Evolutionary conservation across 164 flowering plant genomes (phyloP).

Genomic region (Macadamia integrifolia): DNA sequence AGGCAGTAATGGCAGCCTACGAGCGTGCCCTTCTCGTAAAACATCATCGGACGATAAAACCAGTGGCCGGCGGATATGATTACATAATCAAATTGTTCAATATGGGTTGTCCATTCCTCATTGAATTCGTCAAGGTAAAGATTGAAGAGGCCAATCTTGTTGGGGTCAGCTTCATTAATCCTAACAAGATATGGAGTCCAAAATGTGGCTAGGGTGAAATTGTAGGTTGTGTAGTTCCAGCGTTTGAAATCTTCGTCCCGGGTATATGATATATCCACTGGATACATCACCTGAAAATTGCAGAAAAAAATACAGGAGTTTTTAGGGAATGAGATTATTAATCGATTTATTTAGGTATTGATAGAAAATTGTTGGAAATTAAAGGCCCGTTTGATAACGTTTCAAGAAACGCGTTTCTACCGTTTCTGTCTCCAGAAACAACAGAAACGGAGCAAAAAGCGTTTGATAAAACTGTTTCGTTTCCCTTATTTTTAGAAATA

Average conservation of each 20-base stretch:
- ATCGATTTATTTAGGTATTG: too few relatives aligned
- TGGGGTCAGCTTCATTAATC: conserved; percentile 30
- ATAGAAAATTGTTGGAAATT: too few relatives aligned
- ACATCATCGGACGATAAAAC: conserved; percentile 47
- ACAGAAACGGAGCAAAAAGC: too few relatives aligned
- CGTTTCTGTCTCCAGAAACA: too few relatives aligned
- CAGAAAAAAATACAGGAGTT: too few relatives aligned
- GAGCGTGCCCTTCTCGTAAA: conserved; percentile 31
- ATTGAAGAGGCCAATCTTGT: conserved; percentile 17
- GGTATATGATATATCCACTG: conserved; percentile 22
- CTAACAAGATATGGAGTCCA: conserved; percentile 65
- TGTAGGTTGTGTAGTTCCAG: conserved; percentile 37
- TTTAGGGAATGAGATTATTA: neutral
- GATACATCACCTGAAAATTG: conserved; percentile 45
- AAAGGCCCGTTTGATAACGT: too few relatives aligned
- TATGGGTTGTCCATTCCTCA: conserved; percentile 35
- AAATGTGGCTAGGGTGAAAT: conserved; percentile 47
- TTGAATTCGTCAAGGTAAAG: conserved; percentile 43
- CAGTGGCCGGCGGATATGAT: conserved; percentile 64
- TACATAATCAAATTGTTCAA: conserved; percentile 47
- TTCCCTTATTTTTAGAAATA: too few relatives aligned
- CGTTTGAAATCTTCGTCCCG: conserved; percentile 19
- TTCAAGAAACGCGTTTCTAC: too few relatives aligned
- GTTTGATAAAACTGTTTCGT: too few relatives aligned
- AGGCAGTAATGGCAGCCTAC: conserved; percentile 52